phyloP scores from a whole-genome alignment of 805 yeast genomes.

The Komagataella pastoris region DNA sequence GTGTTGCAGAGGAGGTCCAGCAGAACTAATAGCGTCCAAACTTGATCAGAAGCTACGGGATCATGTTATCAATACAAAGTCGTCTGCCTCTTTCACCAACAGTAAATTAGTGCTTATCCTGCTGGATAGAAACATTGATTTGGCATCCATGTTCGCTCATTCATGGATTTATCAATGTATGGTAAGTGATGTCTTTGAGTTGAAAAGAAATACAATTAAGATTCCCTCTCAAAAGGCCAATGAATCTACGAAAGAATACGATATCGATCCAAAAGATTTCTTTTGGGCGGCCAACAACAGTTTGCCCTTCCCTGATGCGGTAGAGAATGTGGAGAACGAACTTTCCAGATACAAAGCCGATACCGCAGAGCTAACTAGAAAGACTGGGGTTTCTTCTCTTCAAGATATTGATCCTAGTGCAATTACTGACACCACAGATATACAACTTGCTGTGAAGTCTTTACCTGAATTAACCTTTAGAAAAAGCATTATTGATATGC shows the following conservation, averaged over 20 bases:
- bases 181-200: slow-evolving; percentile 81
- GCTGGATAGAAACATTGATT: slow-evolving; percentile 80
- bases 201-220: slow-evolving; percentile 72
- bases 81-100: slow-evolving; percentile 10
- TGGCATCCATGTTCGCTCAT: slow-evolving; percentile 89
- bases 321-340: slow-evolving; percentile 85
- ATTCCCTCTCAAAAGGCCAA: slow-evolving; percentile 27
- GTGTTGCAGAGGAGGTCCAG: slow-evolving; percentile 88
- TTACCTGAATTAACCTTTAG: slow-evolving; percentile 87
- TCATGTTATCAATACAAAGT: slow-evolving; percentile 60
- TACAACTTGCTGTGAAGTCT: slow-evolving; percentile 80
- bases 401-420: slow-evolving; percentile 61
- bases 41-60: slow-evolving; percentile 78
- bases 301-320: slow-evolving; percentile 97
- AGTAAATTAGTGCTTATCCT: slow-evolving; percentile 70
- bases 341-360: slow-evolving; percentile 71
- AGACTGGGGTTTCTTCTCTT: slow-evolving; percentile 59
- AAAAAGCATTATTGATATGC: slow-evolving; percentile 84
- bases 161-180: slow-evolving; percentile 97
- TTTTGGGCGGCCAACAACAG: slow-evolving; percentile 82
- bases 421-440: slow-evolving; percentile 43
- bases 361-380: slow-evolving; percentile 73
- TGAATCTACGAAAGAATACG: slow-evolving; percentile 46
- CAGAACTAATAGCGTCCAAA: slow-evolving; percentile 83
- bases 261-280: slow-evolving; percentile 85